Conservation (phyloP, 352 stramenopile genomes). For the Phytophthora agathidicida region DNA sequence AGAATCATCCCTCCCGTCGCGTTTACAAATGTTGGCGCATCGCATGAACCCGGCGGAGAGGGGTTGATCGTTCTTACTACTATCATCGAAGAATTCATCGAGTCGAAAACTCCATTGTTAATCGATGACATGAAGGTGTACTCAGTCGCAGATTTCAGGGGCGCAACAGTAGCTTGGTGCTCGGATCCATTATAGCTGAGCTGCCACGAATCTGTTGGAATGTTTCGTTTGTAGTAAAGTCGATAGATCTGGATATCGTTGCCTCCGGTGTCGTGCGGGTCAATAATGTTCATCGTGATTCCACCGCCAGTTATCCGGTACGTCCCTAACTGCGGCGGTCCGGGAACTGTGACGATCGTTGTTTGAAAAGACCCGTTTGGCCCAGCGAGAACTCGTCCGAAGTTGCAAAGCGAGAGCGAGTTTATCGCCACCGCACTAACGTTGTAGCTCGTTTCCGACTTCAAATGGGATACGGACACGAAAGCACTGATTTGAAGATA, state of each 20-base stretch:
- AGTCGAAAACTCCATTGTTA: constrained; percentile 53
- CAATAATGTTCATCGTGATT: constrained; percentile 48
- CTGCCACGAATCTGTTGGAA: constrained; percentile 30
- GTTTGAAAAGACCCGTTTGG: constrained; percentile 31
- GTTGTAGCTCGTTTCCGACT: constrained; percentile 34
- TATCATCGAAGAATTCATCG: constrained; percentile 43
- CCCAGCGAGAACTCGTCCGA: constrained; percentile 33
- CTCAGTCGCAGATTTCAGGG: constrained; percentile 26
- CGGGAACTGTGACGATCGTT: constrained; percentile 30
- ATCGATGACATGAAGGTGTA: constrained; percentile 53
- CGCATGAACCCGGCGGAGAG: constrained; percentile 57
- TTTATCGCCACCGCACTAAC: constrained; percentile 48
- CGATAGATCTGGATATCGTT: constrained; percentile 40
- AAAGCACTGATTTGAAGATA: constrained; percentile 33
- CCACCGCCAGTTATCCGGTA: constrained; percentile 49
- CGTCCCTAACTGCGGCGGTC: constrained; percentile 26
- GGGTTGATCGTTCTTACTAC: constrained; percentile 39
- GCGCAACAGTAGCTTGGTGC: constrained; percentile 40
- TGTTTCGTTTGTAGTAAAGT: constrained; percentile 46
- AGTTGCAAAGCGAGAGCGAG: constrained; percentile 50
- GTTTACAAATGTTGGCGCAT: constrained; percentile 7
- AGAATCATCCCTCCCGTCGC: constrained; percentile 55
- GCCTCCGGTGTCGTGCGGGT: constrained; percentile 58
- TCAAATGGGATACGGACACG: constrained; percentile 38
- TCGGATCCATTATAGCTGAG: constrained; percentile 34